phyloP scores from a whole-genome alignment of 1,284 basidiomycete species.

The Limonomyces culmigenus region DNA sequence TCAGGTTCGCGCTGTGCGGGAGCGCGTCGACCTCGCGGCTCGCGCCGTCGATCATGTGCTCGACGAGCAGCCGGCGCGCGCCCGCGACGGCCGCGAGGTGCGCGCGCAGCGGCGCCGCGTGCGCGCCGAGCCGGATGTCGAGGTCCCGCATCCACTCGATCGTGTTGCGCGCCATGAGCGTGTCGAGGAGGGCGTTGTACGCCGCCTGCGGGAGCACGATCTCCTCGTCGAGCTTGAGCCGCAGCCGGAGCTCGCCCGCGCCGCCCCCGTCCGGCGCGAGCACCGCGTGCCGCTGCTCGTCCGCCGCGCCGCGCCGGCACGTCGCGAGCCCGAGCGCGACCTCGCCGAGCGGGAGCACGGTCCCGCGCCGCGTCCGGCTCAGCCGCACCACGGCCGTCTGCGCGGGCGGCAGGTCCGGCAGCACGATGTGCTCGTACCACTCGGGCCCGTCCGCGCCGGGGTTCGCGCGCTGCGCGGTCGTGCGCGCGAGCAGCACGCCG shows the following conservation, averaged over 20 bases:
- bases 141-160: constrained; percentile 61
- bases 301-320: constrained; percentile 50
- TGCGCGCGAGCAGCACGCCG: constrained; percentile 45
- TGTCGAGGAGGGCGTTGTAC: constrained; percentile 40
- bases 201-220: constrained; percentile 49
- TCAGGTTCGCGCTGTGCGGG: constrained; percentile 11
- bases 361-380: constrained; percentile 13
- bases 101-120: constrained; percentile 38
- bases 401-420: constrained; percentile 57
- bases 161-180: constrained; percentile 44
- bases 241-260: constrained; percentile 58
- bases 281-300: constrained; percentile 78
- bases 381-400: constrained; percentile 42
- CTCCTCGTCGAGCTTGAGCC: constrained; percentile 60
- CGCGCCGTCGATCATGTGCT: constrained; percentile 49
- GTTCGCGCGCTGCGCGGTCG: constrained; percentile 48
- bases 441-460: constrained; percentile 21
- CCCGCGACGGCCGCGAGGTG: constrained; percentile 55
- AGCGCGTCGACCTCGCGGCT: constrained; percentile 48
- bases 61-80: constrained; percentile 41
- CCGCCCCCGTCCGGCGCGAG: constrained; percentile 37
- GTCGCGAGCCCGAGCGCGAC: constrained; percentile 49
- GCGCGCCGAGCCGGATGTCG: constrained; percentile 33
- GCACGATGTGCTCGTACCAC: constrained; percentile 66
- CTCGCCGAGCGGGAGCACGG: constrained; percentile 28